Evolutionary conservation across 2,329 filamentous ascomycete species (phyloP).

Genomic region (Blastomyces silverae): DNA sequence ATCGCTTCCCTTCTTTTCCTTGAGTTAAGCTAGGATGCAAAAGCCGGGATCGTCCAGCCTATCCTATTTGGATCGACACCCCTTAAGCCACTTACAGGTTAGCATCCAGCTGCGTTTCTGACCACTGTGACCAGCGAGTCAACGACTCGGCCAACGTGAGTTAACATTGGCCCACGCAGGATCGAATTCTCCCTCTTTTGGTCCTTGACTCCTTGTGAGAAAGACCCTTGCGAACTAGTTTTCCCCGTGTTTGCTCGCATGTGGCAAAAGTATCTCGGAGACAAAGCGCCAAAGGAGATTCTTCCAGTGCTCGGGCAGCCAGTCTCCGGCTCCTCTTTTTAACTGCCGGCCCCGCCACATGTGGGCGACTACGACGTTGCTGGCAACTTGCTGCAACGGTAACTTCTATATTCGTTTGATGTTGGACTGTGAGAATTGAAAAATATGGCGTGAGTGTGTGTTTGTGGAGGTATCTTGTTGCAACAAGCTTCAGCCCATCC

Average conservation of each 20-base stretch:
- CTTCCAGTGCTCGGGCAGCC: background rate
- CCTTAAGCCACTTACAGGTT: constrained; percentile 7
- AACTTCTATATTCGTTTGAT: background rate
- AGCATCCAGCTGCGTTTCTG: background rate
- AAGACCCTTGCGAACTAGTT: background rate
- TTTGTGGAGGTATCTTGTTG: background rate
- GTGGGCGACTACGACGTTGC: background rate
- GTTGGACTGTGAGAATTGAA: background rate
- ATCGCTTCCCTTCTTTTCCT: too few species aligned
- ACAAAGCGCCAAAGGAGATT: background rate
- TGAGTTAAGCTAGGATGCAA: background rate
- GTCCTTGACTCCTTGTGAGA: background rate
- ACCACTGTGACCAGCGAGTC: background rate
- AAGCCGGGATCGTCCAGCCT: background rate
- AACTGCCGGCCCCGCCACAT: background rate
- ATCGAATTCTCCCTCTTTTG: background rate
- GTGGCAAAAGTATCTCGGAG: background rate
- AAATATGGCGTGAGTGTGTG: background rate
- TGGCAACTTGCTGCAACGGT: too few species aligned
- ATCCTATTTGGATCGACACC: constrained; percentile 10
- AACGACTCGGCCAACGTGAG: background rate
- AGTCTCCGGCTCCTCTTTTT: background rate
- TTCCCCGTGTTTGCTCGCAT: background rate
- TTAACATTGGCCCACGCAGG: background rate
- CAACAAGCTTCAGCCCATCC: background rate